Conservation (phyloP, 2,329 filamentous ascomycete genomes). For the Xylariales sp. region DNA sequence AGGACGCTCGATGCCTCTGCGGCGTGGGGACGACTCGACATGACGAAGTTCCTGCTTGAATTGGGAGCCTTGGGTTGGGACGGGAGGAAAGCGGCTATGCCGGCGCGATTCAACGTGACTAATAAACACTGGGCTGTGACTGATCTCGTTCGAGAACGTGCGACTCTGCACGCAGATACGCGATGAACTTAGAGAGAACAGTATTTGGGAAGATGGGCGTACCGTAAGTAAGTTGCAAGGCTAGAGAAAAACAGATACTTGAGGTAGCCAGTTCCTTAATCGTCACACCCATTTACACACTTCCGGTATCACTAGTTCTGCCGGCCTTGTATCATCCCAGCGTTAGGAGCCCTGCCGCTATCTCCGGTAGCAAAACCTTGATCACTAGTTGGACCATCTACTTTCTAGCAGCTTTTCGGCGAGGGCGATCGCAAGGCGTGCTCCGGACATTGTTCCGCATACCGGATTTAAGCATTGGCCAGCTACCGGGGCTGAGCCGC, state of each 20-base stretch:
- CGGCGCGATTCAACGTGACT: background rate
- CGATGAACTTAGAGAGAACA: background rate
- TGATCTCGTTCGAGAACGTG: slow-evolving; percentile 1
- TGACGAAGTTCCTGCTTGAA: slow-evolving; percentile 3
- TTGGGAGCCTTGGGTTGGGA: background rate
- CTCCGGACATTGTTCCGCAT: no score
- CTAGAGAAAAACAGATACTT: no score
- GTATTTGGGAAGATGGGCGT: background rate
- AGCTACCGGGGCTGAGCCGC: slow-evolving; percentile 1
- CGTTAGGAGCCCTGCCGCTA: no score
- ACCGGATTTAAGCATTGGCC: slow-evolving; percentile 21
- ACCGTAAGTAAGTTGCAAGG: no score
- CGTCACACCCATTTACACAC: no score
- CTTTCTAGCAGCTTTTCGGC: no score
- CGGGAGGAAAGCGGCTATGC: background rate
- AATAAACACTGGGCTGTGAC: background rate
- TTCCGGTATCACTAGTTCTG: no score
- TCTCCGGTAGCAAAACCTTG: no score
- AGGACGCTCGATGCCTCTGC: background rate
- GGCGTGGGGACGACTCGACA: background rate
- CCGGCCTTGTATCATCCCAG: no score
- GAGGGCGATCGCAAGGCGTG: no score
- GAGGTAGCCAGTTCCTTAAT: no score
- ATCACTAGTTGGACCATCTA: no score
- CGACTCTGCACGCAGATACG: background rate